Evolutionary conservation across 2,329 filamentous ascomycete species (phyloP), one percentile per base, ranked within the genome.

Genomic region (Bipolaris oryzae): DNA sequence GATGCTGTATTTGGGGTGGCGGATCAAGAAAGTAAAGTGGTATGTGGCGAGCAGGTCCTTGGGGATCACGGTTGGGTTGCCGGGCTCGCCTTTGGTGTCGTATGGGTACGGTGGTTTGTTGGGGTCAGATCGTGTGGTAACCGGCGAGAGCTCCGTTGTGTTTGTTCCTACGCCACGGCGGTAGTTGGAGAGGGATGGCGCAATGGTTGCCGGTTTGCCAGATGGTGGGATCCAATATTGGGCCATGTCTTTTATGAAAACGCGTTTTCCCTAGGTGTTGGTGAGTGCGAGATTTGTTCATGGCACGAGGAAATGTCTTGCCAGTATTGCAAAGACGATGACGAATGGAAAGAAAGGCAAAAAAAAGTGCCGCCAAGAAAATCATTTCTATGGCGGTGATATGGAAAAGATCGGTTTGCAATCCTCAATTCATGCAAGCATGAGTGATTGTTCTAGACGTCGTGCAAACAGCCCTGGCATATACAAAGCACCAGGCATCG

Each of bases 191-290:
- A 97, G 82, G n/a, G 92, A 96, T 2, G 90, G 90, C 9, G 91
- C 92, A 58, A 95, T 86, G 46, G 81, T 82, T 48, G 91, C 85
- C 13, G 85, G 81, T 69, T 89, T 84, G 44, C 84, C 82, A 61
- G 89, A 81, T 3, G 91, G 91, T 5, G 92, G 90, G 62, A 96
- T 82, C 64, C 97, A 83, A 77, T 98, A 98, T 78, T 97, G 89
- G 53, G 90, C 89, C 80, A 98, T 99, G 77, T 98, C 95, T 78
- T 99, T 99, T 84, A 99, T 95, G 80, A 98, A 97, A 69, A 96
- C 81, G 67, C 94, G 90, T 81, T 96, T 96, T 70, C 88, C 90
- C 90, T 96, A 67, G 13, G 9, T 16, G 13, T 7, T 44, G 31
- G 66, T 74, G 53, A 75, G 72, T 53, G 57, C 56, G 49, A 47